Conservation (phyloP, 2,329 filamentous ascomycete species). For the Ceratocystis albifundus region DNA sequence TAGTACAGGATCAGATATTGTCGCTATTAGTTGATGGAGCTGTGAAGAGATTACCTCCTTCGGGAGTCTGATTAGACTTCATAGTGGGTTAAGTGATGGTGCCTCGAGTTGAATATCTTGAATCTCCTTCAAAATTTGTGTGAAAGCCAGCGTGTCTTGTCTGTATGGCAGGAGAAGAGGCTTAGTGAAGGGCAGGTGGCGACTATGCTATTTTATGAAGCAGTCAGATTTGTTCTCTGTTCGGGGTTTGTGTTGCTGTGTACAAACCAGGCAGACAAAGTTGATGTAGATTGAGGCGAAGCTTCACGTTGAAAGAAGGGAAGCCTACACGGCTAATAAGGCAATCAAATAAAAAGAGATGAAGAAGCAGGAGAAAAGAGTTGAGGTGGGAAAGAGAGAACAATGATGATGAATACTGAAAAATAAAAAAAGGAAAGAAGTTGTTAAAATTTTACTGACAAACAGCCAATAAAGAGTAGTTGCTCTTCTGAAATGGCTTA, state of each 20-base stretch:
- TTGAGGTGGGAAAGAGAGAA: background rate
- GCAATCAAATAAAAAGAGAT: background rate
- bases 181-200: too few species aligned
- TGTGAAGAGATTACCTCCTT: background rate
- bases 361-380: background rate
- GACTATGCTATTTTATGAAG: background rate
- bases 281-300: background rate
- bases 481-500: background rate
- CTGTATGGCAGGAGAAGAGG: too few species aligned
- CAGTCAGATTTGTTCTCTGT: background rate
- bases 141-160: too few species aligned
- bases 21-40: background rate
- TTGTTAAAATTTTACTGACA: too few species aligned
- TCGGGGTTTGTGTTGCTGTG: background rate
- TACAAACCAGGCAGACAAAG: slow-evolving; percentile 6
- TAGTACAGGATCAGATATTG: background rate
- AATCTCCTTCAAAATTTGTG: background rate
- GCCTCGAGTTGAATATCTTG: background rate
- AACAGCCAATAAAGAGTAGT: slow-evolving; percentile 9
- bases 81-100: background rate
- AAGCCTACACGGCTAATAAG: background rate
- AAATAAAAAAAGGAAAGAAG: background rate
- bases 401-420: background rate
- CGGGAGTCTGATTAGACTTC: background rate
- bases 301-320: too few species aligned